phyloP scores from a whole-genome alignment of 768 basidiomycete genomes.

The Clathrus columnatus region DNA sequence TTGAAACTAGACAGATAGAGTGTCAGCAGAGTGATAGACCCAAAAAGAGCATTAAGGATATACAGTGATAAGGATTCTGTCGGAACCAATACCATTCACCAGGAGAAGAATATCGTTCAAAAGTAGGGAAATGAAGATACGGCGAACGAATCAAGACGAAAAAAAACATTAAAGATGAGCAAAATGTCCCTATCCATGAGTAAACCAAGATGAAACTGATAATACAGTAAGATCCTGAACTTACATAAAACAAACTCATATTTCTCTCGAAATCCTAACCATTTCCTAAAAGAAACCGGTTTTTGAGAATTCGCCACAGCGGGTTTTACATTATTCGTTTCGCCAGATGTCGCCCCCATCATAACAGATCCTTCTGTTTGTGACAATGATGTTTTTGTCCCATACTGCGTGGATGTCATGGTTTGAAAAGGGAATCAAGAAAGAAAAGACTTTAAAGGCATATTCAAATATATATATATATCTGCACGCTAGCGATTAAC shows the following conservation, averaged over 20 bases:
- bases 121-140: constrained; percentile 6
- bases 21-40: neutral
- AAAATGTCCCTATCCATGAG: neutral
- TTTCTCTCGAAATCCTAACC: neutral
- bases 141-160: neutral
- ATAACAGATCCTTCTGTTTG: too few species aligned
- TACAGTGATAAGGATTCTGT: constrained; percentile 4
- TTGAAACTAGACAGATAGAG: neutral
- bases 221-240: neutral
- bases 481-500: too few species aligned
- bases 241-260: constrained; percentile 5
- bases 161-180: neutral
- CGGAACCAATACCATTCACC: constrained; percentile 8
- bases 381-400: too few species aligned
- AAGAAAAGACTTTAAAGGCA: too few species aligned
- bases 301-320: too few species aligned
- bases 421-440: too few species aligned
- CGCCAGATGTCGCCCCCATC: too few species aligned
- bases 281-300: neutral
- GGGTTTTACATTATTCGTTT: too few species aligned
- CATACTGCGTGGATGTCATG: too few species aligned
- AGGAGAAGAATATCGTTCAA: neutral
- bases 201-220: neutral
- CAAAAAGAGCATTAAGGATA: neutral
- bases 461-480: too few species aligned